Base-by-base conservation (phyloP, 2,329 filamentous ascomycete species). In the Periglandula ipomoeae region DNA sequence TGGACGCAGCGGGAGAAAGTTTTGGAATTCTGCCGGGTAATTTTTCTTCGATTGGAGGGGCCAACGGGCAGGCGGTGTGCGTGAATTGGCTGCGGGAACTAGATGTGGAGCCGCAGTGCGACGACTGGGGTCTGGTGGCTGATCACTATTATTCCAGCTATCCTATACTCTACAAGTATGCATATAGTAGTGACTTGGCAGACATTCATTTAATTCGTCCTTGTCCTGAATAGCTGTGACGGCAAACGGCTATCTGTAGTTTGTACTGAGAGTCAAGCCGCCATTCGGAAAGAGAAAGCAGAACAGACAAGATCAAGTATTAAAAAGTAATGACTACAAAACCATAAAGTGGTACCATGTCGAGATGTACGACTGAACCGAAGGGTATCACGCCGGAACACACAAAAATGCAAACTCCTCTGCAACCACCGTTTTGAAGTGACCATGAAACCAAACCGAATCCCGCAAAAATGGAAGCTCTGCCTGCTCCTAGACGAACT, bases 1-100 rank as follows among this genome's bases (percentile, higher is more conserved):
- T 40, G 44, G 13, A 38, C 27, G 22, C 42, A 22, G 39, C 13
- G 3, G 19, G 42, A 30, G 44, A 50, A 49, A 51, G 38, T 50
- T 44, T 30, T 49, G 26, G 44, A n/a, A 55, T 55, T 55, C 53
- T 55, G 53, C 53, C 53, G 40, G 46, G 44, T 38, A 43, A 48
- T 48, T 55, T 55, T 53, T 53, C 44, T 43, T 22, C 22, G 5
- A 30, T 23, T 19, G 40, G 41, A 41, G 43, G 44, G 46, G 23
- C 43, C 32, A 13, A 22, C 15, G 44, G 34, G 38, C 44, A 52
- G 51, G 53, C 53, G 53, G 53, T 55, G 51, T 52, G 49, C 27
- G 10, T 10, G 20, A 37, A 20, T 19, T 27, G 9, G 11, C 22
- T 10, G 13, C 3, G n/a, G 23, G 5, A 34, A 38, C 40, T 13